A percentile compares a stretch with the other conserved stretches of the same genome.
phyloP scores from a whole-genome alignment of 192 early-diverging fungal species.

The Coemansia sp. region DNA sequence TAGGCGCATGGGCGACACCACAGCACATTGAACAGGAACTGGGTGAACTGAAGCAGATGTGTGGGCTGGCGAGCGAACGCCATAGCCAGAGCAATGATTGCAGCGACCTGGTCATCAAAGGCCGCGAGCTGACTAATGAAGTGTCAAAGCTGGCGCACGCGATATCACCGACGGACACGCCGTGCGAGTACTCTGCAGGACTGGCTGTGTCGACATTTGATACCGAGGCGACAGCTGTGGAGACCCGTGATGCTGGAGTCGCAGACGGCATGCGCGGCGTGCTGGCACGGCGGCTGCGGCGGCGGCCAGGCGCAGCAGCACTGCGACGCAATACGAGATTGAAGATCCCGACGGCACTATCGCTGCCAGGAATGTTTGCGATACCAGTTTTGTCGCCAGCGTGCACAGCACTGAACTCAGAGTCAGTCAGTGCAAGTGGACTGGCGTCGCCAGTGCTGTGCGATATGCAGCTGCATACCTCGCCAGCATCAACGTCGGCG shows the following conservation, averaged over 20 bases:
- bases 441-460: constrained; percentile 22
- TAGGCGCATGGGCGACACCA: constrained; percentile 12
- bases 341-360: constrained; percentile 22
- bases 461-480: constrained; percentile 3
- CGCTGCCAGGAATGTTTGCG: constrained; percentile 12
- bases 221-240: background rate
- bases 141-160: background rate
- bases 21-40: constrained; percentile 18
- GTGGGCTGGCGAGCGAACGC: background rate
- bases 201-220: background rate
- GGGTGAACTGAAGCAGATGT: constrained; percentile 5
- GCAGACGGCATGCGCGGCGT: background rate
- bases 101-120: too few relatives aligned
- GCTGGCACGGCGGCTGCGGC: background rate
- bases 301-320: constrained; percentile 9
- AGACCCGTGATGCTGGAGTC: background rate
- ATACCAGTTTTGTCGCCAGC: constrained; percentile 34
- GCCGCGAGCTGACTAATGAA: too few relatives aligned
- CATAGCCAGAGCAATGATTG: too few relatives aligned
- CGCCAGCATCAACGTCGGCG: constrained; percentile 21
- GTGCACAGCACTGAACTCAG: constrained; percentile 25
- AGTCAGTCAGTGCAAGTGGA: constrained; percentile 26
- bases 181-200: background rate
- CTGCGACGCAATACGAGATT: constrained; percentile 18
- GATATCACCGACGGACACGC: background rate